A percentile compares a stretch with the other conserved stretches of the same genome.
Evolutionary conservation across 257 asterid genomes (phyloP).

Genomic region (Primulina eburnea): DNA sequence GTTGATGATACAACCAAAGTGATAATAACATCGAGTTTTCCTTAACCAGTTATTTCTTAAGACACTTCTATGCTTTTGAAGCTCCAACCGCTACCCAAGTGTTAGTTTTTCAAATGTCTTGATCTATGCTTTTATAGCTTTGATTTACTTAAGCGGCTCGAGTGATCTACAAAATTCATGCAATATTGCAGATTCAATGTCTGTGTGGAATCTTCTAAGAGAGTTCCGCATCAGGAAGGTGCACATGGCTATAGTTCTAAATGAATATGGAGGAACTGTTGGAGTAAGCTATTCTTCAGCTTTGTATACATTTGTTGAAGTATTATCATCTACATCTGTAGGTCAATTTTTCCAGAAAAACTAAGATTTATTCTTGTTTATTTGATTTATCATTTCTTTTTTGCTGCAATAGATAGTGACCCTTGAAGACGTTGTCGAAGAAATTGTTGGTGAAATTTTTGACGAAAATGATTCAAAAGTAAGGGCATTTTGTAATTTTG

Average conservation of each 20-base stretch:
- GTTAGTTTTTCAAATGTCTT: background rate
- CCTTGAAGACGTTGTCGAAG: slow-evolving; percentile 98
- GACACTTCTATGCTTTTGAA: background rate
- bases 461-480: slow-evolving; percentile 98
- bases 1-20: too few species aligned
- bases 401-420: slow-evolving; percentile 72
- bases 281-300: slow-evolving; percentile 57
- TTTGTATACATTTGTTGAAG: slow-evolving; percentile 4
- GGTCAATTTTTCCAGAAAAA: slow-evolving; percentile 19
- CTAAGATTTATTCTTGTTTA: slow-evolving; percentile 20
- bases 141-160: slow-evolving; percentile 12
- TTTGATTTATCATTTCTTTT: slow-evolving; percentile 21
- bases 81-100: slow-evolving; percentile 1
- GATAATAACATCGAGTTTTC: too few species aligned
- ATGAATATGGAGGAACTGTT: slow-evolving; percentile 97
- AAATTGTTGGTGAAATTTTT: slow-evolving; percentile 97
- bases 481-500: slow-evolving; percentile 26
- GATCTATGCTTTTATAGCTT: slow-evolving; percentile 10
- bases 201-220: slow-evolving; percentile 99
- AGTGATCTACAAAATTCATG: slow-evolving; percentile 12
- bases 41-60: too few species aligned
- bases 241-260: slow-evolving; percentile 99
- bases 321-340: background rate
- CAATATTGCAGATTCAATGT: slow-evolving; percentile 85
- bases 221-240: slow-evolving; percentile 99